These are phyloP conservation scores for Boletus vinaceobasis DNA, from an alignment of 768 basidiomycete species.

Conservation along the genomic window DNA sequence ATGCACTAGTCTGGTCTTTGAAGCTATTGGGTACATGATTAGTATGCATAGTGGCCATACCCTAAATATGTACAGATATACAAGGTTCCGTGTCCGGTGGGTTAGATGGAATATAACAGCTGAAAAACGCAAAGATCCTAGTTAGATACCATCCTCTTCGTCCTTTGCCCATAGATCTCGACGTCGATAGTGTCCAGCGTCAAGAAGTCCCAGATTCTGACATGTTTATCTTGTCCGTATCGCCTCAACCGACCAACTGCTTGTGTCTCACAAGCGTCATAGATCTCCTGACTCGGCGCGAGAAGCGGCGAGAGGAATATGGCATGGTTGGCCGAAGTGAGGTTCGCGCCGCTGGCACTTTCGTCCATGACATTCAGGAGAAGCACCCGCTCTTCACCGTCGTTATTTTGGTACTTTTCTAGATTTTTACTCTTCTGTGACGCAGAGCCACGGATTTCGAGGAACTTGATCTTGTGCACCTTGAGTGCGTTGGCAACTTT, in stretches of 20 bases:
- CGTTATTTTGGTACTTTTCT: conserved; percentile 81
- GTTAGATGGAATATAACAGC: conserved; percentile 1
- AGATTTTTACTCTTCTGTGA: conserved; percentile 76
- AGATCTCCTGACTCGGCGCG: conserved; percentile 76
- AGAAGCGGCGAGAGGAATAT: conserved; percentile 93
- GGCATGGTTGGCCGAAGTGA: conserved; percentile 92
- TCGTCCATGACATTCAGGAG: conserved; percentile 93
- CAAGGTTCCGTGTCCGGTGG: conserved; percentile 10
- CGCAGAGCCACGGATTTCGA: conserved; percentile 79
- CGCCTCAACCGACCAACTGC: conserved; percentile 81
- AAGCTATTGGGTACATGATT: too few relatives aligned
- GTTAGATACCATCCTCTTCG: conserved; percentile 24
- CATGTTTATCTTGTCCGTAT: conserved; percentile 78
- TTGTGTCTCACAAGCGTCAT: conserved; percentile 79
- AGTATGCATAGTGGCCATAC: too few relatives aligned
- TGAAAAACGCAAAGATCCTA: conserved; percentile 15
- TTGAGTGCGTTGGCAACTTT: conserved; percentile 84
- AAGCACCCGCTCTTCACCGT: conserved; percentile 73
- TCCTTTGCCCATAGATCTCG: conserved; percentile 66
- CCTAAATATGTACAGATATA: background rate
- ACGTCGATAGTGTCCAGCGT: conserved; percentile 88
- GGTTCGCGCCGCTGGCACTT: conserved; percentile 89
- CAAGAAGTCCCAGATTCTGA: conserved; percentile 79
- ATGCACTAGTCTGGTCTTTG: background rate
- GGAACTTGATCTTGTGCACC: conserved; percentile 67